A percentile compares a stretch with the other conserved stretches of the same genome.
Evolutionary conservation across 805 yeast genomes (phyloP).

Genomic region (Saccharomycopsis sp.): DNA sequence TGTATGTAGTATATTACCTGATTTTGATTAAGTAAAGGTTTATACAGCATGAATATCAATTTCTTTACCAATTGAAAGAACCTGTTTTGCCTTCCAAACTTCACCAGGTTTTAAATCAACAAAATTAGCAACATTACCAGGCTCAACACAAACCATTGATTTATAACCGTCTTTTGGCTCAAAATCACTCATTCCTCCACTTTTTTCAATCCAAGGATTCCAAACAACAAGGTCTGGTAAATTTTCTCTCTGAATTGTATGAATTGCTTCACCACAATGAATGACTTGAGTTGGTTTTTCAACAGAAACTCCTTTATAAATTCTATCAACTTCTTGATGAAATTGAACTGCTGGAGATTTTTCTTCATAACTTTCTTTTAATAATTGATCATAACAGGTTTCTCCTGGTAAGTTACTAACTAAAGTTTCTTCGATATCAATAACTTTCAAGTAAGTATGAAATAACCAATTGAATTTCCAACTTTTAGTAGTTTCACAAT

Average conservation of each 20-base stretch:
- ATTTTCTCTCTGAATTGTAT: constrained; percentile 54
- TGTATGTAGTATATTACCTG: no score
- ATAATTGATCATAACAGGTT: constrained; percentile 64
- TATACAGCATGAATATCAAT: constrained; percentile 48
- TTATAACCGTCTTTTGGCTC: constrained; percentile 75
- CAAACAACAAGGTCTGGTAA: constrained; percentile 75
- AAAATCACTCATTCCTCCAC: constrained; percentile 81
- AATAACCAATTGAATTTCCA: constrained; percentile 91
- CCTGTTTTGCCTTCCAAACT: constrained; percentile 67
- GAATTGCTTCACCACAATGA: constrained; percentile 58
- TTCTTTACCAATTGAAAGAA: constrained; percentile 40
- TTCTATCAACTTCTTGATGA: constrained; percentile 74
- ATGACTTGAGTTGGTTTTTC: constrained; percentile 55
- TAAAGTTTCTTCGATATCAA: constrained; percentile 66
- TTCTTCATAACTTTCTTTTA: constrained; percentile 51
- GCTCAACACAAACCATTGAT: constrained; percentile 90
- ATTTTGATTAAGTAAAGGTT: no score
- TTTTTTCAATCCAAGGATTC: constrained; percentile 92
- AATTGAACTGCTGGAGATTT: constrained; percentile 67
- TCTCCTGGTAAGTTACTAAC: constrained; percentile 74
- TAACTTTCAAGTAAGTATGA: constrained; percentile 77
- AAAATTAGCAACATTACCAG: constrained; percentile 76
- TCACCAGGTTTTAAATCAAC: constrained; percentile 56
- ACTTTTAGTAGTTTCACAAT: constrained; percentile 43
- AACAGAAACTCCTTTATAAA: constrained; percentile 54